Evolutionary conservation across 2,329 filamentous ascomycete genomes (phyloP).

Genomic region (Thielaviopsis euricoi): DNA sequence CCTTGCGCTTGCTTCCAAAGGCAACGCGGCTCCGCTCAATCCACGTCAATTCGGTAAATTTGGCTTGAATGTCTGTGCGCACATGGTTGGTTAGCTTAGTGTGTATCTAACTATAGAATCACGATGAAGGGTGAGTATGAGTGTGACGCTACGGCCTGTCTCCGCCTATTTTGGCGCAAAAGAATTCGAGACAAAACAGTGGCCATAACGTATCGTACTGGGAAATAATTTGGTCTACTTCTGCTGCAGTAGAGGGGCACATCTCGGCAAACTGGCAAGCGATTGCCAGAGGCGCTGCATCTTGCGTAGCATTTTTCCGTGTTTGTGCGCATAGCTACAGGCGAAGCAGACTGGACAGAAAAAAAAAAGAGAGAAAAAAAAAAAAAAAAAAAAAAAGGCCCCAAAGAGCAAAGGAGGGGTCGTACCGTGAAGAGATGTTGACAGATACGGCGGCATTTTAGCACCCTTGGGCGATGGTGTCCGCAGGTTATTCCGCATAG

Average conservation of each 20-base stretch:
- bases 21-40: constrained; percentile 32
- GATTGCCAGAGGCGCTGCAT: too few relatives aligned
- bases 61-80: constrained; percentile 28
- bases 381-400: background rate
- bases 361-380: background rate
- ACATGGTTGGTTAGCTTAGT: background rate
- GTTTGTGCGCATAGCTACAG: too few relatives aligned
- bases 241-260: too few relatives aligned
- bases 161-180: too few relatives aligned
- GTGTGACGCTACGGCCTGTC: too few relatives aligned
- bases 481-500: background rate
- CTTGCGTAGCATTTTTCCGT: too few relatives aligned
- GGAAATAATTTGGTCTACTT: too few relatives aligned
- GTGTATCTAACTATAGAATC: too few relatives aligned
- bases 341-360: background rate
- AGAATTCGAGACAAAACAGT: too few relatives aligned
- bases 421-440: constrained; percentile 22
- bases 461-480: constrained; percentile 13
- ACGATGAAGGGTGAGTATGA: too few relatives aligned
- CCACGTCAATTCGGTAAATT: constrained; percentile 37
- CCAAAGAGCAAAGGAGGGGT: background rate
- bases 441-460: constrained; percentile 24
- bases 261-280: too few relatives aligned
- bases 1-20: constrained; percentile 13
- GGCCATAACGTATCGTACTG: too few relatives aligned